These are phyloP conservation scores for Penicillium manginii DNA, from an alignment of 495 filamentous ascomycete genomes.

Conservation along the genomic window DNA sequence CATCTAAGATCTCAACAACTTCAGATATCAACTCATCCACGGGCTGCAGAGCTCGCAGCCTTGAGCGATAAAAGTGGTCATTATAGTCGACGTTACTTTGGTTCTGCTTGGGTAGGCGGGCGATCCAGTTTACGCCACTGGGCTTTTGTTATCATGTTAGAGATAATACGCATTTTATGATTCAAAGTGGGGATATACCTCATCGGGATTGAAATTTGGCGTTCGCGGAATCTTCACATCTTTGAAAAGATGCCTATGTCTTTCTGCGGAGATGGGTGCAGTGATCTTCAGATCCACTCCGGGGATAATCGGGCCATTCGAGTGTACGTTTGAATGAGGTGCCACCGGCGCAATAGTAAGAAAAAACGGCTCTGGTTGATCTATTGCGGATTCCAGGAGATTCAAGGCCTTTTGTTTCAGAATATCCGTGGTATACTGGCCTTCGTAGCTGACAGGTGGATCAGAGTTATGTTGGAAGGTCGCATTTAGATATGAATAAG, in stretches of 20 bases:
- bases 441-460: slow-evolving; percentile 49
- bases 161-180: slow-evolving; percentile 43
- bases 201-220: slow-evolving; percentile 28
- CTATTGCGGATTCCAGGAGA: slow-evolving; percentile 54
- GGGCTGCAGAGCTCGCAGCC: slow-evolving; percentile 57
- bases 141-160: slow-evolving; percentile 47
- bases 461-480: slow-evolving; percentile 61
- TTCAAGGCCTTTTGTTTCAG: slow-evolving; percentile 56
- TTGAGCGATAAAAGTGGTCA: slow-evolving; percentile 60
- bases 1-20: slow-evolving; percentile 49
- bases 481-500: slow-evolving; percentile 64
- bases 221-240: slow-evolving; percentile 13
- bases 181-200: slow-evolving; percentile 22
- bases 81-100: slow-evolving; percentile 58
- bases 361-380: slow-evolving; percentile 55
- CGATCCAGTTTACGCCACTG: slow-evolving; percentile 61
- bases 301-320: slow-evolving; percentile 13
- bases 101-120: slow-evolving; percentile 46
- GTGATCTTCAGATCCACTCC: not conserved
- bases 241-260: slow-evolving; percentile 16
- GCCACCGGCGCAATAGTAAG: slow-evolving; percentile 60
- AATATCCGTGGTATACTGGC: slow-evolving; percentile 58
- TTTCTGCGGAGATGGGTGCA: slow-evolving; percentile 6
- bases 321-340: slow-evolving; percentile 58
- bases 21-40: slow-evolving; percentile 65